Evolutionary conservation across 495 filamentous ascomycete genomes (phyloP), one percentile per base, ranked within the genome.

Genomic region (Oleoguttula mirabilis): DNA sequence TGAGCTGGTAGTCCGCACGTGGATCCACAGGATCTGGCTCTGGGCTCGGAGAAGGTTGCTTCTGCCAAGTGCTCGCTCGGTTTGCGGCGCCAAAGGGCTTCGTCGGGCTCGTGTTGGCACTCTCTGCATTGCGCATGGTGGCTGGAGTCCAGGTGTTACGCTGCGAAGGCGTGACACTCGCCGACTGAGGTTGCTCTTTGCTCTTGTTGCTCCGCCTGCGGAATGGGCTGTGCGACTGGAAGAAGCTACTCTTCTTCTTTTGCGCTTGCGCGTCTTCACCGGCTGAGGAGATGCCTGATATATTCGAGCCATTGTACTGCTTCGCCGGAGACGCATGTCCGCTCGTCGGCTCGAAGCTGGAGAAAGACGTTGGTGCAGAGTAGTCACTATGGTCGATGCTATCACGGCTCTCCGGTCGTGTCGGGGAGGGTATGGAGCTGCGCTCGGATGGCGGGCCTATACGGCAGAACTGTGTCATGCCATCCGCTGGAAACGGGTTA

Each of bases 381-480:
- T 84, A 81, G 43, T 96, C 92, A 61, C 90, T 96, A 48, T 85
- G 77, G 25, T 50, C 47, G 20, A 42, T 42, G 25, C 83, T 86
- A 45, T 88, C 90, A 48, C 85, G 79, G 56, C 88, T 94, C 19
- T 81, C 80, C 37, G 88, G 86, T 32, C 88, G 72, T 23, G 67
- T 79, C 52, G 70, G 75, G 47, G 80, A 81, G 21, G 82, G 69
- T 45, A 73, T 79, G 23, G 82, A 84, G 60, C 82, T 88, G 38
- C 79, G 76, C 32, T 92, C 88, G 16, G 87, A 94, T 32, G 82
- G 80, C 33, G 84, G 79, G 0, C 79, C 85, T 19, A 82, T 79
- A 44, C 90, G 77, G 62, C 92, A 96, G 50, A 94, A 83, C 82
- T 96, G 94, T 1, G 90, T 96, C 92, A 96, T 96, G 23, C 90